Evolutionary conservation across 495 filamentous ascomycete species (phyloP).

Genomic region (Evernia prunastri): DNA sequence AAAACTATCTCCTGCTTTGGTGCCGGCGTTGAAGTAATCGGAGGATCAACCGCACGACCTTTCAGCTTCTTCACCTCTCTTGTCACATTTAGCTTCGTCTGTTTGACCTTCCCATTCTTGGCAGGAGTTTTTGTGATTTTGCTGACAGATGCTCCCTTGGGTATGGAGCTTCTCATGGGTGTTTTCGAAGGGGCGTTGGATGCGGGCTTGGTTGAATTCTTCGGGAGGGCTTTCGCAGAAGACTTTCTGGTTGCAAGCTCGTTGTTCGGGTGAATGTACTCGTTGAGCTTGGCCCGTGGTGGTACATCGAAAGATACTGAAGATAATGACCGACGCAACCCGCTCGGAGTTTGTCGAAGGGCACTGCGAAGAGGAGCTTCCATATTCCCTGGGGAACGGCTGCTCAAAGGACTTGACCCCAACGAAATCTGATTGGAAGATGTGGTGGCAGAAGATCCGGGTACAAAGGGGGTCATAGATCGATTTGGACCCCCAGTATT

Average conservation of each 20-base stretch:
- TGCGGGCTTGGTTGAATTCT: neutral
- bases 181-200: neutral
- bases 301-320: slow-evolving; percentile 7
- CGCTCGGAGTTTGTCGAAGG: slow-evolving; percentile 17
- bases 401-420: slow-evolving; percentile 16
- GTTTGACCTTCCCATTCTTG: slow-evolving; percentile 18
- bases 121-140: slow-evolving; percentile 3
- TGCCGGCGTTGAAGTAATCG: neutral
- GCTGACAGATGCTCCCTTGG: slow-evolving; percentile 2
- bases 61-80: slow-evolving; percentile 19
- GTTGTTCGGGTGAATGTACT: neutral
- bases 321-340: slow-evolving; percentile 19
- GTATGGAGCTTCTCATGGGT: neutral
- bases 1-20: neutral
- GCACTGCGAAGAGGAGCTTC: slow-evolving; percentile 20
- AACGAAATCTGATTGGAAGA: neutral
- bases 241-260: slow-evolving; percentile 1
- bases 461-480: slow-evolving; percentile 18
- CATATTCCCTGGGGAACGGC: slow-evolving; percentile 7
- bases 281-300: neutral
- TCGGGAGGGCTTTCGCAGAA: neutral
- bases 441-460: slow-evolving; percentile 8
- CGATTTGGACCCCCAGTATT: slow-evolving; percentile 7
- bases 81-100: slow-evolving; percentile 23
- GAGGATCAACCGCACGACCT: slow-evolving; percentile 12